Evolutionary conservation across 164 flowering plant species (phyloP).

Genomic region (Vitis rupestris): DNA sequence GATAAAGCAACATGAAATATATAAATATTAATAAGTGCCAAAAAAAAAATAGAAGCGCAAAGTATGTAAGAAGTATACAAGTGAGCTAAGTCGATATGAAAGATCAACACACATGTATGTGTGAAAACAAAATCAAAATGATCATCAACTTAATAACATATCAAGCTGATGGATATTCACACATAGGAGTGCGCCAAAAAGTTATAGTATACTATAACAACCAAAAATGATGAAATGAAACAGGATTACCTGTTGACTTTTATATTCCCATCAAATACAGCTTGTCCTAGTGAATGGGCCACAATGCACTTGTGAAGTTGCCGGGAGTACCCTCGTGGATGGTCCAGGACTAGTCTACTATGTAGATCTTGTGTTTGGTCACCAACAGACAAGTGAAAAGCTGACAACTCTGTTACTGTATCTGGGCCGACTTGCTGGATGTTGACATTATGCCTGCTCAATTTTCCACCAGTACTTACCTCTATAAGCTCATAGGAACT

Average conservation of each 20-base stretch:
- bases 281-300: conserved; percentile 75
- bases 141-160: too few relatives aligned
- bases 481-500: conserved; percentile 75
- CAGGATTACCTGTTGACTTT: conserved; percentile 74
- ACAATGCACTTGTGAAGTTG: conserved; percentile 97
- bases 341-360: conserved; percentile 74
- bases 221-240: neutral
- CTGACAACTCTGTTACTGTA: conserved; percentile 69
- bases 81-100: too few relatives aligned
- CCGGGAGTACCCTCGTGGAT: conserved; percentile 71
- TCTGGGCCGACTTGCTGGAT: conserved; percentile 82
- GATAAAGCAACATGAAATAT: too few relatives aligned
- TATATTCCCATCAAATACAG: conserved; percentile 88
- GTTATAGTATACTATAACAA: neutral
- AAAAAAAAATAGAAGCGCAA: too few relatives aligned
- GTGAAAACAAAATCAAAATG: too few relatives aligned
- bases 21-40: too few relatives aligned
- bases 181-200: too few relatives aligned
- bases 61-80: too few relatives aligned
- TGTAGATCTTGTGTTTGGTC: conserved; percentile 88
- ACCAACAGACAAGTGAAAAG: conserved; percentile 60
- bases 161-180: too few relatives aligned
- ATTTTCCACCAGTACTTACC: conserved; percentile 79
- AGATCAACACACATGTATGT: too few relatives aligned
- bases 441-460: conserved; percentile 88